A percentile compares a stretch with the other conserved stretches of the same genome.
phyloP scores from a whole-genome alignment of 345 rosid species.

The Mangifera indica region DNA sequence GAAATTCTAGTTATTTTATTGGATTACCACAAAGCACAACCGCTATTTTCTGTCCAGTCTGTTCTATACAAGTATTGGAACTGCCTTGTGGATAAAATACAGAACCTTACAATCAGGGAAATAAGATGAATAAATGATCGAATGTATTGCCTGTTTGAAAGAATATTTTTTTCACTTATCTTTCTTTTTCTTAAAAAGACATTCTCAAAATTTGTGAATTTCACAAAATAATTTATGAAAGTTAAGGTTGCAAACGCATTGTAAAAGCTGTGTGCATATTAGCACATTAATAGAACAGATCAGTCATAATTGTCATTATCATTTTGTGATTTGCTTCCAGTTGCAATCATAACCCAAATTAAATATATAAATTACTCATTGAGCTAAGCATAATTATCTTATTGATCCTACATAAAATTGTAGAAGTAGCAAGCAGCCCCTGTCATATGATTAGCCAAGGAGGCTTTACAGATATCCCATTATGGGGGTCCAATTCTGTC shows the following conservation, averaged over 20 bases:
- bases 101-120: background rate
- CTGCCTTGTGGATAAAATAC: background rate
- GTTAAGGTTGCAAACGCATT: background rate
- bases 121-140: background rate
- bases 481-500: background rate
- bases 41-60: background rate
- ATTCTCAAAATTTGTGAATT: background rate
- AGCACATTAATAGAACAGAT: background rate
- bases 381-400: conserved; percentile 11
- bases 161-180: too few species aligned
- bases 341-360: background rate
- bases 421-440: conserved; percentile 4
- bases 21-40: background rate
- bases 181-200: too few species aligned
- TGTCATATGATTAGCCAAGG: background rate
- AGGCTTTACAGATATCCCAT: conserved; percentile 12
- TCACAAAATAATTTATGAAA: background rate
- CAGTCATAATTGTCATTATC: background rate
- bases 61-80: background rate
- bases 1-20: background rate
- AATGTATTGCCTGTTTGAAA: background rate
- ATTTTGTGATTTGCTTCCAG: background rate
- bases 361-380: background rate
- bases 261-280: background rate
- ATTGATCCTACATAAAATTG: conserved; percentile 2